A percentile compares a stretch with the other conserved stretches of the same genome.
Evolutionary conservation across 208 protist species (phyloP).

Genomic region (Leishmania braziliensis): DNA sequence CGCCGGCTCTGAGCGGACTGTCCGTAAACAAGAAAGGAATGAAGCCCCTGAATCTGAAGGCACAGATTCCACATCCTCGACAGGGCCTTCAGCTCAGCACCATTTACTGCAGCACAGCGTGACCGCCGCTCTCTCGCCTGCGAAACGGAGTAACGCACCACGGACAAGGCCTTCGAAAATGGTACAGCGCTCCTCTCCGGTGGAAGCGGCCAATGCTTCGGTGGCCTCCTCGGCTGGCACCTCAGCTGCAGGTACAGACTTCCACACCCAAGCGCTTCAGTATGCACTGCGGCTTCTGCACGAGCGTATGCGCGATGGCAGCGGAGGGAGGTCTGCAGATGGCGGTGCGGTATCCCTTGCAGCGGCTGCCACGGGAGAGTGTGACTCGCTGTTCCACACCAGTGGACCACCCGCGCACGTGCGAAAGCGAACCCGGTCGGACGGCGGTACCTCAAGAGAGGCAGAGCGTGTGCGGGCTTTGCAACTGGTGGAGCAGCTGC

Average conservation of each 20-base stretch:
- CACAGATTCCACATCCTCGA: not conserved
- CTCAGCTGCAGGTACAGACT: conserved; percentile 1
- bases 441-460: not conserved
- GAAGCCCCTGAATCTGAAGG: not conserved
- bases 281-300: conserved; percentile 20
- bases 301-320: conserved; percentile 7
- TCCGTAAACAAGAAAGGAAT: not conserved
- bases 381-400: not conserved
- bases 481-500: conserved; percentile 26
- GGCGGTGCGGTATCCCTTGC: not conserved
- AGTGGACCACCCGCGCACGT: not conserved
- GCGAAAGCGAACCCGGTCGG: not conserved
- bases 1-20: not conserved
- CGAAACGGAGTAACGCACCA: not conserved
- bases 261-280: conserved; percentile 26
- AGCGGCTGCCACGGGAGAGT: not conserved
- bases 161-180: not conserved
- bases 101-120: not conserved
- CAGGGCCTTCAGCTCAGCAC: not conserved
- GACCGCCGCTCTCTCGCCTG: not conserved
- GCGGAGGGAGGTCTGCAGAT: not conserved
- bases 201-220: not conserved
- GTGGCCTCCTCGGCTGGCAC: not conserved
- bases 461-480: conserved; percentile 15
- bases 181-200: not conserved